Evolutionary conservation across 257 asterid species (phyloP).

Genomic region (Solanum chilense): DNA sequence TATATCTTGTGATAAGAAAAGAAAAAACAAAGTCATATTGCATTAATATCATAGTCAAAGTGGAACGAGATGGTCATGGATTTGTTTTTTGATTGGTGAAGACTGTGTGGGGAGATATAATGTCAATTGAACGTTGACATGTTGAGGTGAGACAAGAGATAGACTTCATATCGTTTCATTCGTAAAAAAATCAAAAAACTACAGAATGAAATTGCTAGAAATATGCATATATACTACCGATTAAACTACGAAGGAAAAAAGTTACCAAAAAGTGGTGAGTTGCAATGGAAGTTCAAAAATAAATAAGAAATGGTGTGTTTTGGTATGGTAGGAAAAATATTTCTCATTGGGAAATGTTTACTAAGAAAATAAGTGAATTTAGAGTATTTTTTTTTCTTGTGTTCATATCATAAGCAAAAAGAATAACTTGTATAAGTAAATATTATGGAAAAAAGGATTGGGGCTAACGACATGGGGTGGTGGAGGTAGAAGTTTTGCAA

Average conservation of each 20-base stretch:
- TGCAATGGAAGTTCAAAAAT: not conserved
- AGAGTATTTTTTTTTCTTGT: not conserved
- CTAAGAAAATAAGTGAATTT: not conserved
- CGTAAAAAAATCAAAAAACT: too few relatives aligned
- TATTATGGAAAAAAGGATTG: too few relatives aligned
- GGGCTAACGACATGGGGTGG: not conserved
- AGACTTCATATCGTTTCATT: too few relatives aligned
- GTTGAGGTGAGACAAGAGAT: not conserved
- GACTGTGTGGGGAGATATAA: too few relatives aligned
- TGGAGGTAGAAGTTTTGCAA: not conserved
- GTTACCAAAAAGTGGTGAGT: not conserved
- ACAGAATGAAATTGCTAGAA: not conserved
- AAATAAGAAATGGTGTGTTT: not conserved
- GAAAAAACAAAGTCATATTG: not conserved
- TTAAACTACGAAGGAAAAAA: not conserved
- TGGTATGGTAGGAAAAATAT: not conserved
- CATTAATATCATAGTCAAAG: too few relatives aligned
- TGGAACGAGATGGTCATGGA: too few relatives aligned
- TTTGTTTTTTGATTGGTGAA: too few relatives aligned
- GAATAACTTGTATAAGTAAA: too few relatives aligned
- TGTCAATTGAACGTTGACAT: too few relatives aligned
- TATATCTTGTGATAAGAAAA: not conserved
- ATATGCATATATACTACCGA: not conserved
- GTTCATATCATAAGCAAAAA: not conserved
- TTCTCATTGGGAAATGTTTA: not conserved